Evolutionary conservation across 306 rosid genomes (phyloP), one percentile per base, ranked within the genome.

Genomic region (Cucumis hystrix): DNA sequence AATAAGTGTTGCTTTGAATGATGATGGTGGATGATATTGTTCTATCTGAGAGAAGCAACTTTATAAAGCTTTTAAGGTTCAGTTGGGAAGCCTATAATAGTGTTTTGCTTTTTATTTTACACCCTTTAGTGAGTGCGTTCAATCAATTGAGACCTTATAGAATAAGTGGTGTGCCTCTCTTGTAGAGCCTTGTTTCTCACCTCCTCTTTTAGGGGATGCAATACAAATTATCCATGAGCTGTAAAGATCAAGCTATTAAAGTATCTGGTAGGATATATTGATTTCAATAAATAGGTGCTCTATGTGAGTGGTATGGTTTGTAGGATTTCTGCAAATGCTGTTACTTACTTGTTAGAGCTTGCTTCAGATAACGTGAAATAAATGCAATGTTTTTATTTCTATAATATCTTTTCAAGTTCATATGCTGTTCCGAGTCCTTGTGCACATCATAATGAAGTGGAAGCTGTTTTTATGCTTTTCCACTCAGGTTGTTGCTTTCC

Each of bases 161-260:
- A 30, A 67, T 40, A 21, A 37, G n/a, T 66, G 30, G 52, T n/a
- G 52, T 67, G 18, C 57, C 57, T 69, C 39, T n/a, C 21, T 69
- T 45, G 40, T 41, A 69, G 58, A 43, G 75, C 58, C 37, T 69
- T 41, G n/a, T 68, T n/a, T 68, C 58, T 51, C 9, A 3, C 35
- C 54, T 67, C 74, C 74, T 10, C 75, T 69, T 17, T 69, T 69
- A 43, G 37, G 12, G 75, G 75, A 21, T 69, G 75, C 57, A n/a
- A n/a, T 69, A 69, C 37, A 21, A 69, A 14, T 69, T 45, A 43
- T 69, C 6, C 75, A 10, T 69, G 40, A 45, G 39, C 21, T 69
- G 25, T 69, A 13, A 11, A 45, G 20, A 45, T 69, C 14, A 45
- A 43, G 39, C 57, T 55, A 69, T 45, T 69, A 21, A 23, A 61